phyloP scores from a whole-genome alignment of 495 filamentous ascomycete species.

The Podospora fimiseda region DNA sequence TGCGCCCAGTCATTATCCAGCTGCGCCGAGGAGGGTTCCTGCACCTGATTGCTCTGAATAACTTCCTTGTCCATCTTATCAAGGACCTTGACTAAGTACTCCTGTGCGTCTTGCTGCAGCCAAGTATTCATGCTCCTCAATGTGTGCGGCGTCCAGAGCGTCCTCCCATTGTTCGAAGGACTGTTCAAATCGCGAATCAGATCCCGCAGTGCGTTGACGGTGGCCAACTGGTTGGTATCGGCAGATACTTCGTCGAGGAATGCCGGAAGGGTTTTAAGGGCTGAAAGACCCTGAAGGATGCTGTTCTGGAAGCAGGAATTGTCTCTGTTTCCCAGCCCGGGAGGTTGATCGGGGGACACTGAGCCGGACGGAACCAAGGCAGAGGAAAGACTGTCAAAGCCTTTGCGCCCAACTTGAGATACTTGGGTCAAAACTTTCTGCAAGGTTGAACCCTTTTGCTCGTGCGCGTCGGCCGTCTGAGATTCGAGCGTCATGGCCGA shows the following conservation, averaged over 20 bases:
- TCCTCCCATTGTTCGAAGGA: conserved; percentile 57
- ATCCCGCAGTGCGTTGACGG: conserved; percentile 48
- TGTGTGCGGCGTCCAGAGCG: conserved; percentile 68
- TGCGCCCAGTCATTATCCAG: conserved; percentile 23
- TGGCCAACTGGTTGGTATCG: conserved; percentile 29
- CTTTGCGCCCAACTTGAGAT: conserved; percentile 32
- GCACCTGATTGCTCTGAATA: conserved; percentile 37
- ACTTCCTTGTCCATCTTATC: conserved; percentile 81
- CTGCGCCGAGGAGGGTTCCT: conserved; percentile 28
- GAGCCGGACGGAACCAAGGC: conserved; percentile 30
- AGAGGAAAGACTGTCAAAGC: conserved; percentile 45
- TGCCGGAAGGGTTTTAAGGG: conserved; percentile 56
- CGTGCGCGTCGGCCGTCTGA: conserved; percentile 37
- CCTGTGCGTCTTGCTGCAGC: conserved; percentile 98
- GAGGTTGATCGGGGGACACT: conserved; percentile 41
- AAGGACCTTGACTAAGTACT: conserved; percentile 88
- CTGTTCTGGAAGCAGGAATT: conserved; percentile 99
- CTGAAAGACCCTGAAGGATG: conserved; percentile 79
- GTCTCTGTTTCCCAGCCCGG: conserved; percentile 83
- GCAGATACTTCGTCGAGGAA: conserved; percentile 39
- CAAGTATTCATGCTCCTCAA: conserved; percentile 85
- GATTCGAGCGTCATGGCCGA: conserved; percentile 15
- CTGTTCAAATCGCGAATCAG: conserved; percentile 64
- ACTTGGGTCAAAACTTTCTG: conserved; percentile 60
- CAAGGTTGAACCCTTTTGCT: conserved; percentile 62